These are phyloP conservation scores for Symbiodinium natans DNA, from an alignment of 73 alveolate genomes.

Conservation along the genomic window DNA sequence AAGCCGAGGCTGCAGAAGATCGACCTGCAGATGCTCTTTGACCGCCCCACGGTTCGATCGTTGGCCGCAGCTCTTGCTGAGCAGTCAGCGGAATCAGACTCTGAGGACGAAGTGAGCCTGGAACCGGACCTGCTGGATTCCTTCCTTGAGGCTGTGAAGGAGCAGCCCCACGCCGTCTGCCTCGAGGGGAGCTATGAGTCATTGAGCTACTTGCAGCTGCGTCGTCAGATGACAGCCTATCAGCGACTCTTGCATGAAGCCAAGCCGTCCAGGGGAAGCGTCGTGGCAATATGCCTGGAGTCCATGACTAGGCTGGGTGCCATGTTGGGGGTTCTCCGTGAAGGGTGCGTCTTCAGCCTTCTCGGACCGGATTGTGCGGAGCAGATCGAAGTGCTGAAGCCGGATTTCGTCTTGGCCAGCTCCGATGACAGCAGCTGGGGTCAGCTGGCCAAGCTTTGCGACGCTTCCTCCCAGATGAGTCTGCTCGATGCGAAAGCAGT, in stretches of 20 bases:
- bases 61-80: neutral
- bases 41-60: constrained; percentile 32
- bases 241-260: neutral
- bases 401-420: neutral
- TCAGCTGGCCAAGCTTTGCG: neutral
- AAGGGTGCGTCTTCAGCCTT: neutral
- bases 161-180: neutral
- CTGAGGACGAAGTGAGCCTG: neutral
- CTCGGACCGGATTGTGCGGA: neutral
- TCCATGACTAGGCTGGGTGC: neutral
- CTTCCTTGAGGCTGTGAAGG: neutral
- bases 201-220: neutral
- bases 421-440: too few species aligned
- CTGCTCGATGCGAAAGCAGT: constrained; percentile 6
- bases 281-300: neutral
- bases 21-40: constrained; percentile 52
- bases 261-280: neutral
- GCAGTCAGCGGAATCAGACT: neutral
- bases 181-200: neutral
- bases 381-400: neutral
- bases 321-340: neutral
- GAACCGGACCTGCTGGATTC: neutral
- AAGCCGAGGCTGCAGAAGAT: neutral
- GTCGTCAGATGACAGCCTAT: neutral
- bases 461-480: neutral